These are phyloP conservation scores for Termitomyces sp. DNA, from an alignment of 768 basidiomycete genomes.

Conservation along the genomic window DNA sequence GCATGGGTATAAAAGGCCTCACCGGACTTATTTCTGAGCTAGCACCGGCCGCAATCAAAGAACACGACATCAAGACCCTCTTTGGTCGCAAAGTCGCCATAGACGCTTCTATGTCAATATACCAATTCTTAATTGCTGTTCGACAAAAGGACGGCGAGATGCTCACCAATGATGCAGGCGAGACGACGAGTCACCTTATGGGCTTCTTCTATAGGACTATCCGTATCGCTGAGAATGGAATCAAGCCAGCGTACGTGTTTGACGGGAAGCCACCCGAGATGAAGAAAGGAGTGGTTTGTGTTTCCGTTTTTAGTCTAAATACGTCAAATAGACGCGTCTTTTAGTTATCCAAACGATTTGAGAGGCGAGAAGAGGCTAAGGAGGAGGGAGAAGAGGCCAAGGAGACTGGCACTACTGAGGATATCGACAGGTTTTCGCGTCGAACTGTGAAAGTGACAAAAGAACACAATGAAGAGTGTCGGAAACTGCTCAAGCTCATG, in stretches of 20 bases:
- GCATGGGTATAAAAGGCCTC: slow-evolving; percentile 94
- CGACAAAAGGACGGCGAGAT: slow-evolving; percentile 94
- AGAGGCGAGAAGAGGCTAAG: slow-evolving; percentile 85
- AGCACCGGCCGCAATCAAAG: slow-evolving; percentile 83
- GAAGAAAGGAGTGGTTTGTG: slow-evolving; percentile 92
- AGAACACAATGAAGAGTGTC: slow-evolving; percentile 96
- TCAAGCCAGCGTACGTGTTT: slow-evolving; percentile 97
- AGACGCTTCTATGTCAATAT: slow-evolving; percentile 96
- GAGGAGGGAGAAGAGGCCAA: slow-evolving; percentile 96
- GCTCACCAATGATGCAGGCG: slow-evolving; percentile 95
- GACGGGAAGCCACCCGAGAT: slow-evolving; percentile 98
- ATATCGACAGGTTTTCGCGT: slow-evolving; percentile 84
- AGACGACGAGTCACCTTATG: slow-evolving; percentile 98
- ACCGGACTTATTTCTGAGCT: slow-evolving; percentile 86
- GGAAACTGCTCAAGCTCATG: slow-evolving; percentile 84
- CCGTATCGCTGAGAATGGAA: slow-evolving; percentile 96
- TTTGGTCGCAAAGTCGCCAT: slow-evolving; percentile 98
- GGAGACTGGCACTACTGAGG: slow-evolving; percentile 90
- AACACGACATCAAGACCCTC: slow-evolving; percentile 94
- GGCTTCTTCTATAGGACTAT: slow-evolving; percentile 98
- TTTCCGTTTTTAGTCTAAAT: neutral
- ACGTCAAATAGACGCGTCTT: slow-evolving; percentile 5
- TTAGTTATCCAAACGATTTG: slow-evolving; percentile 96
- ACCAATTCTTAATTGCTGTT: slow-evolving; percentile 97
- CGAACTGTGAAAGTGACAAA: slow-evolving; percentile 92